These are phyloP conservation scores for Cercophora samala DNA, from an alignment of 495 filamentous ascomycete species.

Conservation along the genomic window DNA sequence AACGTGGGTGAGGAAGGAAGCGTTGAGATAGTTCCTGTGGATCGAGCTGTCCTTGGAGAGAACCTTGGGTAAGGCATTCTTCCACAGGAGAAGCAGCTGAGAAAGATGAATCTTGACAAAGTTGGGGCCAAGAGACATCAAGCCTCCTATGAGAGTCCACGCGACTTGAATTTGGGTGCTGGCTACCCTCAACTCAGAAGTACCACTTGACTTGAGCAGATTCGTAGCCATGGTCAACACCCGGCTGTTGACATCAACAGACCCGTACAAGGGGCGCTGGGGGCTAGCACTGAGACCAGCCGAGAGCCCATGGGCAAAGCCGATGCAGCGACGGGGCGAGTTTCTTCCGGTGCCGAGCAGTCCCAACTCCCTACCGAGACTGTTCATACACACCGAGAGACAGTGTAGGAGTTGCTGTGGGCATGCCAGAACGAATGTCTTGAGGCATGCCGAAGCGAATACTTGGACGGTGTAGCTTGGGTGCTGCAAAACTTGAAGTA, in stretches of 20 bases:
- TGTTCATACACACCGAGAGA: conserved; percentile 95
- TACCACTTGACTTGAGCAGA: conserved; percentile 87
- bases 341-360: conserved; percentile 72
- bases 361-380: conserved; percentile 78
- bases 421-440: conserved; percentile 81
- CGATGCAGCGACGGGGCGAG: conserved; percentile 79
- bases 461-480: conserved; percentile 95
- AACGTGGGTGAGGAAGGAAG: conserved; percentile 90
- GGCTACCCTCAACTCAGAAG: conserved; percentile 85
- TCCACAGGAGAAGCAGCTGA: conserved; percentile 94
- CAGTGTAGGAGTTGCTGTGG: conserved; percentile 89
- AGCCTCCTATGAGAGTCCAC: conserved; percentile 92
- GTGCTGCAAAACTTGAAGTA: conserved; percentile 89
- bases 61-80: conserved; percentile 94
- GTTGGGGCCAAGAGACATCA: conserved; percentile 95
- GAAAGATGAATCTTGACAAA: conserved; percentile 99
- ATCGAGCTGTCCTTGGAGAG: conserved; percentile 82
- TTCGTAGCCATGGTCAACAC: conserved; percentile 88
- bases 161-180: conserved; percentile 95
- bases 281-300: conserved; percentile 88
- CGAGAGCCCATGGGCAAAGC: conserved; percentile 90
- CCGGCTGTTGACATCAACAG: conserved; percentile 89
- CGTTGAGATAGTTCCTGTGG: conserved; percentile 76
- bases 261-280: conserved; percentile 85
- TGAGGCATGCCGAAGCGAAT: conserved; percentile 77